Percentiles rank a stretch among this genome's conserved stretches.
phyloP scores from a whole-genome alignment of 2,329 filamentous ascomycete species.

The Alternaria brassicae region DNA sequence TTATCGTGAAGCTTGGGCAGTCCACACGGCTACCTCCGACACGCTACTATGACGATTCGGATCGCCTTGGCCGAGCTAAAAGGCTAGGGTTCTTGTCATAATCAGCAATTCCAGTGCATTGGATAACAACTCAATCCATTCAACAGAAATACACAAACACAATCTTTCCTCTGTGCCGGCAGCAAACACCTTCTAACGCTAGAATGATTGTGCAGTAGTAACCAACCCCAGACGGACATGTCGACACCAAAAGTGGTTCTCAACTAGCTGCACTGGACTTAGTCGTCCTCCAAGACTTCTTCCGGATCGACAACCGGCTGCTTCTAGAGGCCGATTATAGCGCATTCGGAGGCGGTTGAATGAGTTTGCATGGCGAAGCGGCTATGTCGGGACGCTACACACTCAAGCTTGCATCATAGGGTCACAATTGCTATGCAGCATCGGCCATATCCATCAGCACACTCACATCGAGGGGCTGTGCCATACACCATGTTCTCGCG shows the following conservation, averaged over 20 bases:
- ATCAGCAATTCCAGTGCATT: too few species aligned
- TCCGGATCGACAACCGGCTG: not conserved
- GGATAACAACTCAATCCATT: not conserved
- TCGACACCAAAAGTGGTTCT: not conserved
- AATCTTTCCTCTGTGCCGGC: not conserved
- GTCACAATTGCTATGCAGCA: not conserved
- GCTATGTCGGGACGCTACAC: slow-evolving; percentile 10
- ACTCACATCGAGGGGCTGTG: not conserved
- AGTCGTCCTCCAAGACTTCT: not conserved
- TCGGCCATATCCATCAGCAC: not conserved
- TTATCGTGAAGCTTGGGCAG: not conserved
- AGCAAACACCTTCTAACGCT: not conserved
- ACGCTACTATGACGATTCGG: not conserved
- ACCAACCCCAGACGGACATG: not conserved
- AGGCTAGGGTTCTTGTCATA: not conserved
- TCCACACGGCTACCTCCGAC: not conserved
- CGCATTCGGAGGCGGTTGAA: not conserved
- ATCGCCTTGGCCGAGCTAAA: not conserved
- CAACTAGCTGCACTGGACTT: not conserved
- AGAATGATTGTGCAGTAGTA: not conserved
- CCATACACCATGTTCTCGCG: not conserved
- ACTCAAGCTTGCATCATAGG: not conserved
- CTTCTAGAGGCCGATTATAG: not conserved
- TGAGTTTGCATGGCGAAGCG: slow-evolving; percentile 2
- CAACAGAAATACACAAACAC: too few species aligned